phyloP scores from a whole-genome alignment of 2,329 filamentous ascomycete genomes.

The Penicillium griseofulvum region DNA sequence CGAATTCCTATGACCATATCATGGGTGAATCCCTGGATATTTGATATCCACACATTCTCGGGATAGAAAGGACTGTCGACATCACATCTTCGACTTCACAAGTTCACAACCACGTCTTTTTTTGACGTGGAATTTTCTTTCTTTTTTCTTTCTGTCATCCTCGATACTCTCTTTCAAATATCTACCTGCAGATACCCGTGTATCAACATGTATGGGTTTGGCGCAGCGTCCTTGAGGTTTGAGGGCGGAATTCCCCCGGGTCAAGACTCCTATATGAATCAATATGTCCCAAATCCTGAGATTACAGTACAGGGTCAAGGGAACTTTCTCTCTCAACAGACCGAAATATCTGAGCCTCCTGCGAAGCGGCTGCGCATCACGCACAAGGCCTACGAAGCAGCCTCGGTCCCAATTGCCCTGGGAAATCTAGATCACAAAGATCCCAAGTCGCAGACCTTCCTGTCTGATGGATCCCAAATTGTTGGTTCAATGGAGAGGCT shows the following conservation, averaged over 20 bases:
- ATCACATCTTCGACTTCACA: background rate
- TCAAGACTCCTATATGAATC: slow-evolving; percentile 17
- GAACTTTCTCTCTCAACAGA: background rate
- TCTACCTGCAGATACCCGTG: slow-evolving; percentile 6
- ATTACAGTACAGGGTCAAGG: background rate
- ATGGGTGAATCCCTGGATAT: slow-evolving; percentile 23
- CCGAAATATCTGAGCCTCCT: slow-evolving; percentile 13
- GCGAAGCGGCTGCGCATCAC: slow-evolving; percentile 20
- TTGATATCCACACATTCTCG: slow-evolving; percentile 19
- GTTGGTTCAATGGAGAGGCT: slow-evolving; percentile 3
- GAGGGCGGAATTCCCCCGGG: slow-evolving; percentile 12
- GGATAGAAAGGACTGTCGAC: background rate
- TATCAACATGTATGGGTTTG: slow-evolving; percentile 28
- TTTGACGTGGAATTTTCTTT: background rate
- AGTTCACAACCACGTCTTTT: background rate
- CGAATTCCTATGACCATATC: slow-evolving; percentile 21
- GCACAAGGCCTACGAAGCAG: slow-evolving; percentile 5
- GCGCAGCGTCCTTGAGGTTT: slow-evolving; percentile 19
- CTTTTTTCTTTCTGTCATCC: background rate
- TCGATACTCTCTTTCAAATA: background rate
- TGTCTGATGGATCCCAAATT: slow-evolving; percentile 2
- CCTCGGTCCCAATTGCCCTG: slow-evolving; percentile 1
- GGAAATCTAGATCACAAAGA: background rate
- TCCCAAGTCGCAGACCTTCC: background rate
- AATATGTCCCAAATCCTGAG: slow-evolving; percentile 4